Conservation (phyloP, 192 early-diverging fungal species). For the Pilobolus umbonatus region DNA sequence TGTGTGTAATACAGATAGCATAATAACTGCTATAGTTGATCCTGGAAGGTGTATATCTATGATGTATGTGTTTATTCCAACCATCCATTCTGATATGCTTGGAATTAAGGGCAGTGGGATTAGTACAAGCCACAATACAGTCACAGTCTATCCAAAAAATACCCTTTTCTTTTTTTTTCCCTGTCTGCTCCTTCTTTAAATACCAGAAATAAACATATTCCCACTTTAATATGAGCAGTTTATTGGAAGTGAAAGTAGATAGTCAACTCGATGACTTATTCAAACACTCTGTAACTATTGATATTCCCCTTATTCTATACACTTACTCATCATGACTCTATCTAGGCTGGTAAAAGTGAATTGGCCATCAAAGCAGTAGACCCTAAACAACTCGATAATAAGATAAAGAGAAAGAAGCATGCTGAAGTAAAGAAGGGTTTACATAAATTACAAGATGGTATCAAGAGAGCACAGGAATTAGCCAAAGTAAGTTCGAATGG, state of each 20-base stretch:
- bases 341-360: slow-evolving; percentile 17
- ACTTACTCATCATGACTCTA: too few relatives aligned
- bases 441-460: slow-evolving; percentile 19
- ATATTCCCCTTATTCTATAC: slow-evolving; percentile 1
- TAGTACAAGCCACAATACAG: slow-evolving; percentile 2
- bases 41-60: too few relatives aligned
- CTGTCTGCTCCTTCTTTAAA: neutral
- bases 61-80: too few relatives aligned
- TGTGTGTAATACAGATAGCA: too few relatives aligned
- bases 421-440: slow-evolving; percentile 17
- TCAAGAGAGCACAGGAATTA: neutral
- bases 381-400: slow-evolving; percentile 19
- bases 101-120: too few relatives aligned
- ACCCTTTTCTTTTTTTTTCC: neutral
- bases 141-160: neutral
- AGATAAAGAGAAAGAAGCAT: slow-evolving; percentile 23
- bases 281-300: slow-evolving; percentile 47
- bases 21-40: too few relatives aligned
- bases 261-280: slow-evolving; percentile 52
- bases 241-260: slow-evolving; percentile 1
- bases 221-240: slow-evolving; percentile 12
- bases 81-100: too few relatives aligned
- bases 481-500: slow-evolving; percentile 5
- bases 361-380: slow-evolving; percentile 5
- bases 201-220: too few relatives aligned